Evolutionary conservation across 2,329 filamentous ascomycete species (phyloP).

Genomic region (Coniochaeta ligniaria): DNA sequence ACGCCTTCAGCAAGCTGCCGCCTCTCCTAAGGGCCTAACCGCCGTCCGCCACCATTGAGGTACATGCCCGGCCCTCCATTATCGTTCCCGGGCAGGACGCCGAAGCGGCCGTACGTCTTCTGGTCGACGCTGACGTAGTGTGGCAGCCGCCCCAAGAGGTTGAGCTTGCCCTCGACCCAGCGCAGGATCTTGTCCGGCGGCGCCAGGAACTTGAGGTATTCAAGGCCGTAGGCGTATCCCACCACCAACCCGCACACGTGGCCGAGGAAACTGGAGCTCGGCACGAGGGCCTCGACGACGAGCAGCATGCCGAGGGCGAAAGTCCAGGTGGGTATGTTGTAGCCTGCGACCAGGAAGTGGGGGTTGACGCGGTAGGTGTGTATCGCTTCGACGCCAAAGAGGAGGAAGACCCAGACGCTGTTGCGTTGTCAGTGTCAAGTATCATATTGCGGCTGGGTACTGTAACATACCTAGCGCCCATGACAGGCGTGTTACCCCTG

Average conservation of each 20-base stretch:
- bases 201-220: slow-evolving; percentile 81
- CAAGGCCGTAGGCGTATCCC: slow-evolving; percentile 85
- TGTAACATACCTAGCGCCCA: slow-evolving; percentile 70
- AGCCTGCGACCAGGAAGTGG: slow-evolving; percentile 55
- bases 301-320: slow-evolving; percentile 74
- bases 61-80: slow-evolving; percentile 49
- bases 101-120: slow-evolving; percentile 90
- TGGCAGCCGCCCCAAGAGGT: slow-evolving; percentile 74
- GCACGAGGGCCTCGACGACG: slow-evolving; percentile 68
- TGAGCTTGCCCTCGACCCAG: slow-evolving; percentile 84
- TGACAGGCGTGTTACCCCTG: slow-evolving; percentile 61
- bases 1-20: not conserved
- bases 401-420: slow-evolving; percentile 88
- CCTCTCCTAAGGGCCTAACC: slow-evolving; percentile 55
- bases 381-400: slow-evolving; percentile 78
- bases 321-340: slow-evolving; percentile 84
- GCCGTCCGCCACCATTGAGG: slow-evolving; percentile 52
- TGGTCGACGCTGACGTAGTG: slow-evolving; percentile 94
- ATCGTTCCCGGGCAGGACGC: slow-evolving; percentile 63
- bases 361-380: slow-evolving; percentile 80
- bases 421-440: not conserved
- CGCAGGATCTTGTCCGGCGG: slow-evolving; percentile 83
- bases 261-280: slow-evolving; percentile 75
- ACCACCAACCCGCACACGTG: slow-evolving; percentile 78
- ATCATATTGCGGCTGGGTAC: not conserved